Base-by-base conservation (phyloP, 495 filamentous ascomycete species). In the Podospora didyma region DNA sequence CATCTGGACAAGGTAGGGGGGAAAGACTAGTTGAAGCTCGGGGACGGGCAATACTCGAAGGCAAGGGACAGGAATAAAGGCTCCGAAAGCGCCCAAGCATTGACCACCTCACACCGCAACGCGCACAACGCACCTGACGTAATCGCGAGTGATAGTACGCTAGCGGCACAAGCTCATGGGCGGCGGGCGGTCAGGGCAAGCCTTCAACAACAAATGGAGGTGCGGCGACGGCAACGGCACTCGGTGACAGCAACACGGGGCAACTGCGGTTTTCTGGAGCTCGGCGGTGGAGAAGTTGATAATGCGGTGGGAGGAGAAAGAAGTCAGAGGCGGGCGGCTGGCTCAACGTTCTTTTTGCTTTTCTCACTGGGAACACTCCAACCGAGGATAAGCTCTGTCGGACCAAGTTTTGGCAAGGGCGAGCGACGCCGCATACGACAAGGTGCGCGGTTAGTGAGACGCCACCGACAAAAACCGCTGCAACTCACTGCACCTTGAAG, bases 91-190 rank as follows among this genome's bases (percentile, higher is more conserved):
- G 39, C 41, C 21, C 17, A 35, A 31, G 52, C 52, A 54, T 39
- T 28, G 52, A 47, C 52, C 52, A 54, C 26, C 26, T 31, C 26
- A 42, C 39, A 42, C 5, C 39, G 6, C 39, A n/a, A n/a, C n/a
- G n/a, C n/a, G n/a, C 34, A 12, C 12, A 42, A 42, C 39, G 39
- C 12, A 42, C 41, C 52, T 54, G 52, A 54, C 52, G 52, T 54
- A 54, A 54, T 54, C 22, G 41, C 52, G 16, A 19, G 44, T 22
- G 26, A 28, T 22, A 26, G 51, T 11, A 26, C 46, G 41, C 41
- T 49, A 49, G 20, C 24, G 20, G 26, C 26, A 31, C 41, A n/a
- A n/a, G n/a, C n/a, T n/a, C n/a, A n/a, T n/a, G n/a, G n/a, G 24
- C 19, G 7, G 41, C 16, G 12, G 41, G 24, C 28, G 14, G 22